A percentile compares a stretch with the other conserved stretches of the same genome.
phyloP scores from a whole-genome alignment of 257 asterid genomes.

The Cordia subcordata region DNA sequence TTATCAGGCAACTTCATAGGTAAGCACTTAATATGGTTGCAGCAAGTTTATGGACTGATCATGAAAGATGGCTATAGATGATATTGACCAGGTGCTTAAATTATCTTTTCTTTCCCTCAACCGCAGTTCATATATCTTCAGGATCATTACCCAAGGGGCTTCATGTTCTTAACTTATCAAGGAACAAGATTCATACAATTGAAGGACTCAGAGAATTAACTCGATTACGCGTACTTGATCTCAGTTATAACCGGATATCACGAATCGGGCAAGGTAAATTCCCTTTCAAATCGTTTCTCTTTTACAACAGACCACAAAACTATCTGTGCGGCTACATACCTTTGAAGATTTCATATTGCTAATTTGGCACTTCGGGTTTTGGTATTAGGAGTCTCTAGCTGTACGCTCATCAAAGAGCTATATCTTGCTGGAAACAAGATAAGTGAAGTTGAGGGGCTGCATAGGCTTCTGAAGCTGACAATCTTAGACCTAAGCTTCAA shows the following conservation, averaged over 20 bases:
- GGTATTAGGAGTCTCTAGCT: conserved; percentile 56
- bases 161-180: conserved; percentile 67
- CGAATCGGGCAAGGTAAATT: conserved; percentile 73
- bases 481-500: conserved; percentile 79
- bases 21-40: conserved; percentile 12
- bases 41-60: not conserved
- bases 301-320: not conserved
- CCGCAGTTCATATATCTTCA: conserved; percentile 62
- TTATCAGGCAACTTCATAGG: conserved; percentile 75
- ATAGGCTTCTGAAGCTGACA: conserved; percentile 66
- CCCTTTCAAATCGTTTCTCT: not conserved
- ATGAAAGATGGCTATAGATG: no score
- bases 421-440: conserved; percentile 83
- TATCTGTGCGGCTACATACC: not conserved
- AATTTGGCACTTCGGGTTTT: conserved; percentile 3
- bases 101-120: conserved; percentile 5
- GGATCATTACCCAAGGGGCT: conserved; percentile 86
- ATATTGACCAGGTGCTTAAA: not conserved
- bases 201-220: conserved; percentile 82
- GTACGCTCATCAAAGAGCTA: conserved; percentile 66
- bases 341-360: not conserved
- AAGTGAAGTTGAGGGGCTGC: conserved; percentile 76
- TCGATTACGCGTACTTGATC: conserved; percentile 68
- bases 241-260: conserved; percentile 75
- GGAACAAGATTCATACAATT: conserved; percentile 63